Conservation (phyloP, 2,329 filamentous ascomycete genomes). For the Macrophomina tecta region DNA sequence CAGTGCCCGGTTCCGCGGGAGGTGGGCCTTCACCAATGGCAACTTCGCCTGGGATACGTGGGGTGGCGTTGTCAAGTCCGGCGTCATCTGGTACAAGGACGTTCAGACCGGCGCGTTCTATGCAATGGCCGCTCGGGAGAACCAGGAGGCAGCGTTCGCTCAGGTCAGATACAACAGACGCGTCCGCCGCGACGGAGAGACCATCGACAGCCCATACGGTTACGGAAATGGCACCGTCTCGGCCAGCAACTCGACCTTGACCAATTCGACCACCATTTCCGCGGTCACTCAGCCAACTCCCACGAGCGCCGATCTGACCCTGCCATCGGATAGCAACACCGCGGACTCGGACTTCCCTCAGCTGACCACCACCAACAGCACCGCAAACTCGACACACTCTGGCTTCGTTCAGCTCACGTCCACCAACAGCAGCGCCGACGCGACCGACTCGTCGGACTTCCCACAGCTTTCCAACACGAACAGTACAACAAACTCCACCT, state of each 20-base stretch:
- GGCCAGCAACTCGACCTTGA: not conserved
- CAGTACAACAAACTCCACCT: not conserved
- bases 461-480: not conserved
- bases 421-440: not conserved
- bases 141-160: not conserved
- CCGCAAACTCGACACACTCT: not conserved
- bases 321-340: not conserved
- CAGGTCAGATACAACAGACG: not conserved
- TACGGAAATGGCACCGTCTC: conserved; percentile 1
- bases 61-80: conserved; percentile 1
- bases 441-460: not conserved
- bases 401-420: not conserved
- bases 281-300: not conserved
- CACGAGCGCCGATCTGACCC: no score
- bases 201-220: not conserved
- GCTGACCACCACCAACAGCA: conserved; percentile 1
- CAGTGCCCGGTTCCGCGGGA: not conserved
- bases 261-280: not conserved
- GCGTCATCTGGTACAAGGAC: conserved; percentile 23
- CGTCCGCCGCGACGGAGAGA: not conserved
- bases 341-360: not conserved
- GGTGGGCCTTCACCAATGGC: conserved; percentile 3
- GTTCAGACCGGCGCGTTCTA: conserved; percentile 5
- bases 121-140: conserved; percentile 8
- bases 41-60: conserved; percentile 13